Evolutionary conservation across 352 stramenopile species (phyloP), one percentile per base, ranked within the genome.

Genomic region (Phytophthora sansomeana): DNA sequence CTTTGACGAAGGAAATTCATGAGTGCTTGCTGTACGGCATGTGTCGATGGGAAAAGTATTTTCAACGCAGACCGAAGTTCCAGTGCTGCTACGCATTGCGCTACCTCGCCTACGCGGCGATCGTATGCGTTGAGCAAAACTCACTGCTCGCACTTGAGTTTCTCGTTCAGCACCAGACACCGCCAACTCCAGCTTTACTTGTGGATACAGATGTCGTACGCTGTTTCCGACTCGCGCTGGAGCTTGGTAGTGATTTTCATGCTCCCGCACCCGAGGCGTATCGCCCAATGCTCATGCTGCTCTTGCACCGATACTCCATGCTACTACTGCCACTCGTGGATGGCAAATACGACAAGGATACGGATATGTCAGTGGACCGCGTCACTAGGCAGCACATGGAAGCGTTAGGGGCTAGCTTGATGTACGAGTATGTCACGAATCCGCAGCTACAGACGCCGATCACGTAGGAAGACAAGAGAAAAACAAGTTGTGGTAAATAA

Each of bases 341-440:
- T 44, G 63, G 53, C 43, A 67, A 67, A 9, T 19, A 51, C 16
- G 24, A 38, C 7, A n/a, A 56, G 4, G 19, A 57, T n/a, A 14
- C n/a, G 4, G 39, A 49, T 8, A 13, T 28, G 8, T 56, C 52
- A 1, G 19, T 55, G 11, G 66, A 61, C 13, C 38, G 21, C 14
- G 28, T 11, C 19, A 65, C 35, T 0, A 49, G 30, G 13, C 43
- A 62, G 14, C 61, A 57, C 54, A 67, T 85, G 38, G 58, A 77
- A 8, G 73, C 79, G 4, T 67, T 90, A 1, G 67, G 83, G 26
- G 67, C 67, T 1, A 89, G 75, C 50, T 61, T 91, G 28, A 29
- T 85, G 24, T 90, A 89, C 58, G 83, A 91, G 50, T 76, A 82
- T 56, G 63, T 69, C 28, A 63, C 66, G 32, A 85, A 78, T 42